These are phyloP conservation scores for Akanthomyces uredinophilus DNA, from an alignment of 2,329 filamentous ascomycete species.

Conservation along the genomic window DNA sequence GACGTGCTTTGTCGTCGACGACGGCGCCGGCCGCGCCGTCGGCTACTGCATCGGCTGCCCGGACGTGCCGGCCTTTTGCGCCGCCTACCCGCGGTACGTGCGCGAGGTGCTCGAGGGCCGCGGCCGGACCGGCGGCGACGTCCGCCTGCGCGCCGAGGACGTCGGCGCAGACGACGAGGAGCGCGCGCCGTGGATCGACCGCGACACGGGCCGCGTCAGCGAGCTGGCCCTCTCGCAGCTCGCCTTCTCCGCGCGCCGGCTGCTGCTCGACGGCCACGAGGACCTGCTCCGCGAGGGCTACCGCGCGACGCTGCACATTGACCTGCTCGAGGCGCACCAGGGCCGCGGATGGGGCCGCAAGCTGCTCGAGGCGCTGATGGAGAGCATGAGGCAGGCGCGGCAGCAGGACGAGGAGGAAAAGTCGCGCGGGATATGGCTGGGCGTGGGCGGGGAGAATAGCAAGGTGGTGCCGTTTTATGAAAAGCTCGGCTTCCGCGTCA, in stretches of 20 bases:
- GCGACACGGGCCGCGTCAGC: slow-evolving; percentile 22
- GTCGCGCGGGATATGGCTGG: slow-evolving; percentile 37
- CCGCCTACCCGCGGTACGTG: slow-evolving; percentile 35
- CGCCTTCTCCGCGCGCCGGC: slow-evolving; percentile 36
- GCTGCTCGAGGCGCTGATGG: slow-evolving; percentile 38
- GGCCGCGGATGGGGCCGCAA: slow-evolving; percentile 39
- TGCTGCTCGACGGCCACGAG: slow-evolving; percentile 34
- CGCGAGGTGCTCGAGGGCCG: slow-evolving; percentile 27
- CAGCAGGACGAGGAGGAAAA: slow-evolving; percentile 1
- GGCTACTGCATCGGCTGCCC: slow-evolving; percentile 47
- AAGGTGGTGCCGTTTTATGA: slow-evolving; percentile 46
- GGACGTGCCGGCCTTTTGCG: slow-evolving; percentile 36
- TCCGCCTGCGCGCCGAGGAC: neutral
- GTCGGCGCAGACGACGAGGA: slow-evolving; percentile 23
- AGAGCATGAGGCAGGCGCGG: slow-evolving; percentile 26
- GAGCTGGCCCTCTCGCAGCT: slow-evolving; percentile 34
- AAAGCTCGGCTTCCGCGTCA: slow-evolving; percentile 39
- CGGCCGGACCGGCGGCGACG: slow-evolving; percentile 8
- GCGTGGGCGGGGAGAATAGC: slow-evolving; percentile 40
- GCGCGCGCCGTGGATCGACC: slow-evolving; percentile 25
- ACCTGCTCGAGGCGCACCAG: slow-evolving; percentile 39
- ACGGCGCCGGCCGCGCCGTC: slow-evolving; percentile 38
- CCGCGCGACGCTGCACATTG: slow-evolving; percentile 45
- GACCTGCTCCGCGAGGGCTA: slow-evolving; percentile 29
- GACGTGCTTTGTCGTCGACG: slow-evolving; percentile 45